phyloP scores from a whole-genome alignment of 148 eudicot genomes.

The Arbutus unedo region DNA sequence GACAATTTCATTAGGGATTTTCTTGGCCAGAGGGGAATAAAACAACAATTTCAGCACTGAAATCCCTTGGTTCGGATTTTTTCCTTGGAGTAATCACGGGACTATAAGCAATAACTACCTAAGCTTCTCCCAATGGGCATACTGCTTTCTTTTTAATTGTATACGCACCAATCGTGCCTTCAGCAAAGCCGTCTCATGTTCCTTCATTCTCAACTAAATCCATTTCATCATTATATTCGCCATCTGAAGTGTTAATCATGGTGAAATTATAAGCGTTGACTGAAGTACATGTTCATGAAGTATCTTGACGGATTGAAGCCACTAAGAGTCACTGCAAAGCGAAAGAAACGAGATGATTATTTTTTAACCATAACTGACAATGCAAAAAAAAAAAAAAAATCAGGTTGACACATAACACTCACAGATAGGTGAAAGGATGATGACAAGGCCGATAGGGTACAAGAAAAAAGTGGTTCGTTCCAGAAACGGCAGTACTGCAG shows the following conservation, averaged over 20 bases:
- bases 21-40: background rate
- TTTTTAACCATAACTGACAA: background rate
- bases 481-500: constrained; percentile 96
- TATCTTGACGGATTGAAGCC: constrained; percentile 99
- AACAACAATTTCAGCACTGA: constrained; percentile 1
- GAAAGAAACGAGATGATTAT: constrained; percentile 5
- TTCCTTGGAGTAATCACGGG: background rate
- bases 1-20: background rate
- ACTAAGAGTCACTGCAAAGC: constrained; percentile 63
- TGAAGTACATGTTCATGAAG: constrained; percentile 82
- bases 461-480: constrained; percentile 92
- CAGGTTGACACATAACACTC: constrained; percentile 31
- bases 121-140: constrained; percentile 14
- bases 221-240: constrained; percentile 16
- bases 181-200: constrained; percentile 5
- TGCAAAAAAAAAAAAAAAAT: background rate
- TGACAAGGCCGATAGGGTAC: constrained; percentile 82
- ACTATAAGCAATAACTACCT: constrained; percentile 12
- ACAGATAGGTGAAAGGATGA: constrained; percentile 92
- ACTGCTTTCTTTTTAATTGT: constrained; percentile 10
- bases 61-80: constrained; percentile 12
- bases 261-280: constrained; percentile 45
- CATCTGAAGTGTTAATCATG: constrained; percentile 20
- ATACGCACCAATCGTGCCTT: constrained; percentile 7
- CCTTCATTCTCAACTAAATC: constrained; percentile 15